These are phyloP conservation scores for Trichoderma endophyticum DNA, from an alignment of 2,329 filamentous ascomycete species.

Conservation along the genomic window DNA sequence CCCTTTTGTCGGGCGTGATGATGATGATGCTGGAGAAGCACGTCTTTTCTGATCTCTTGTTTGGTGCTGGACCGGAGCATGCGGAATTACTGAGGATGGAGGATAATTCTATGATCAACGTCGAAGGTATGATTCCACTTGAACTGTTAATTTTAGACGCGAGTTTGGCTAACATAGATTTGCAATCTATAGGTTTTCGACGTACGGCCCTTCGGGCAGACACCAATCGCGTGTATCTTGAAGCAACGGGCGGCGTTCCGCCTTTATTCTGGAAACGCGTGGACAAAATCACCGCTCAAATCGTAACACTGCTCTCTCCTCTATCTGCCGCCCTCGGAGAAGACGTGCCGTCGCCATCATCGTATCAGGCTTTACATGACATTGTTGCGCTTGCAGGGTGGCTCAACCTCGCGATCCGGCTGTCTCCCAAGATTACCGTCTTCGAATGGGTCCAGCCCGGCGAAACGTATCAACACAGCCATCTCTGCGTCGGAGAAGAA, in stretches of 20 bases:
- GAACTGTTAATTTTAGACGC: neutral
- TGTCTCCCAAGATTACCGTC: conserved; percentile 26
- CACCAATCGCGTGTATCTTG: conserved; percentile 27
- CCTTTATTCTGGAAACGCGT: conserved; percentile 32
- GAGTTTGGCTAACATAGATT: neutral
- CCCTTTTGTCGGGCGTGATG: conserved; percentile 30
- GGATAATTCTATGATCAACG: conserved; percentile 26
- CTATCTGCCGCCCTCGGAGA: conserved; percentile 24
- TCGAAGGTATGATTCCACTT: conserved; percentile 26
- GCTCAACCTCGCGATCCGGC: conserved; percentile 29
- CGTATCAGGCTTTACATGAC: conserved; percentile 30
- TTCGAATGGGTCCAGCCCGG: conserved; percentile 32
- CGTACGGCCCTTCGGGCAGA: conserved; percentile 28
- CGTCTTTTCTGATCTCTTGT: conserved; percentile 31
- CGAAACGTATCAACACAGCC: conserved; percentile 24
- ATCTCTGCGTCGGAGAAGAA: conserved; percentile 25
- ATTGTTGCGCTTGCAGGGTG: conserved; percentile 32
- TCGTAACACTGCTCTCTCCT: conserved; percentile 27
- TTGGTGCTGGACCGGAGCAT: conserved; percentile 31
- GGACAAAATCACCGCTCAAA: conserved; percentile 27
- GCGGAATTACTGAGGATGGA: conserved; percentile 22
- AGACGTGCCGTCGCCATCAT: neutral
- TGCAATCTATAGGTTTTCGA: conserved; percentile 27
- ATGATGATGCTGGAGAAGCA: conserved; percentile 28
- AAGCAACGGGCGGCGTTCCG: conserved; percentile 22